phyloP scores from a whole-genome alignment of 495 filamentous ascomycete species.

The Schizothecium vesticola region DNA sequence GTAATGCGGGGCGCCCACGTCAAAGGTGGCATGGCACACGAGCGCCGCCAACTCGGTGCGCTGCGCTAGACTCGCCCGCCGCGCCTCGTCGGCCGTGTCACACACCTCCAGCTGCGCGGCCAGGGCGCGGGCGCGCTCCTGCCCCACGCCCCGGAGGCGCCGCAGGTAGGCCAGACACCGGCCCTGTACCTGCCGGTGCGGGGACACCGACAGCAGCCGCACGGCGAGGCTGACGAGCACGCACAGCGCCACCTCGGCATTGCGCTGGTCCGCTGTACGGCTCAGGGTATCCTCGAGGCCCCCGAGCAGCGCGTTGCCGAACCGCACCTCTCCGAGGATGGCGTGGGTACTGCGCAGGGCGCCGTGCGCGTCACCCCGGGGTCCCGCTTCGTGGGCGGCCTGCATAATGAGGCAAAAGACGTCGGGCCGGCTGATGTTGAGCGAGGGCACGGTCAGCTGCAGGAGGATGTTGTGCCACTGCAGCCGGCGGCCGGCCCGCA shows the following conservation, averaged over 20 bases:
- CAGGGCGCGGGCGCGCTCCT: neutral
- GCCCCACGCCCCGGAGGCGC: neutral
- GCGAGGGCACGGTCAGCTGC: slow-evolving; percentile 40
- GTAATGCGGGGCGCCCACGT: neutral
- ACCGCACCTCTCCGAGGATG: neutral
- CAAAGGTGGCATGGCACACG: neutral
- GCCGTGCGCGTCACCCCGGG: neutral
- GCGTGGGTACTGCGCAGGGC: slow-evolving; percentile 14
- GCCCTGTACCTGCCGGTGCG: neutral
- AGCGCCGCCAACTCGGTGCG: too few species aligned
- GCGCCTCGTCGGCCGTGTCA: too few species aligned
- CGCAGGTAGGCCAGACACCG: neutral
- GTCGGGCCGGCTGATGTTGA: slow-evolving; percentile 44
- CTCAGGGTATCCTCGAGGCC: slow-evolving; percentile 1
- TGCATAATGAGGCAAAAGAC: slow-evolving; percentile 45
- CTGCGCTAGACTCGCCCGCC: too few species aligned
- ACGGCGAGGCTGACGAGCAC: neutral
- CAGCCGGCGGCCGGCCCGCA: slow-evolving; percentile 44
- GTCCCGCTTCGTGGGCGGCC: slow-evolving; percentile 42
- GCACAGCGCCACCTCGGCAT: neutral
- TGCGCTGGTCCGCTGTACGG: neutral
- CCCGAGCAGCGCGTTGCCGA: neutral
- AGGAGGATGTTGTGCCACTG: slow-evolving; percentile 53
- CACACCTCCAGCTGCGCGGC: too few species aligned
- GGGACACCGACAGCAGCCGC: neutral